phyloP scores from a whole-genome alignment of 345 rosid genomes.

The Euclidium syriacum region DNA sequence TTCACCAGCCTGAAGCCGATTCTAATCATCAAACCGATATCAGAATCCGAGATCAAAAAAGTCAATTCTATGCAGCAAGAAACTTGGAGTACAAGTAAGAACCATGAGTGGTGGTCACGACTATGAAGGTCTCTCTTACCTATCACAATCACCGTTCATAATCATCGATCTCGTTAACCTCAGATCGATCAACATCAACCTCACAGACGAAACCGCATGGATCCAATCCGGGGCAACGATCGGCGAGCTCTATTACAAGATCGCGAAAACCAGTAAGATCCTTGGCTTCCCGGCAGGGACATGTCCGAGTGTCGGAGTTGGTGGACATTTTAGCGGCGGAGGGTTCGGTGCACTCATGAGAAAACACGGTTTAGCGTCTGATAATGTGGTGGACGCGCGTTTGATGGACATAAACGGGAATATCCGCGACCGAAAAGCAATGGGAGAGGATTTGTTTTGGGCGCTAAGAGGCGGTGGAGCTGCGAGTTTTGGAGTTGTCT shows the following conservation, averaged over 20 bases:
- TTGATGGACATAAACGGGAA: slow-evolving; percentile 36
- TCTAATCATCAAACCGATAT: slow-evolving; percentile 25
- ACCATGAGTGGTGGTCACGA: too few species aligned
- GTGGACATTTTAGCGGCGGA: too few species aligned
- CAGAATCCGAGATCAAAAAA: slow-evolving; percentile 36
- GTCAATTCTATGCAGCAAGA: slow-evolving; percentile 31
- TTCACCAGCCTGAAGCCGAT: slow-evolving; percentile 26
- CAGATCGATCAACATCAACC: slow-evolving; percentile 25
- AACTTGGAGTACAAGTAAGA: slow-evolving; percentile 29
- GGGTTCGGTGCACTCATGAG: slow-evolving; percentile 44
- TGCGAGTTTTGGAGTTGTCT: slow-evolving; percentile 15
- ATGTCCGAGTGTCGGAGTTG: too few species aligned
- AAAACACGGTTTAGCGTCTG: slow-evolving; percentile 38
- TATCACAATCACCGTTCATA: too few species aligned
- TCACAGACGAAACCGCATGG: slow-evolving; percentile 31
- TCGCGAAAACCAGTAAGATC: slow-evolving; percentile 28
- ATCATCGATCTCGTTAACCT: too few species aligned
- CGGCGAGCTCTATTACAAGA: slow-evolving; percentile 42
- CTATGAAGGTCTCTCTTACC: slow-evolving; percentile 49
- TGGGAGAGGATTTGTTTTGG: slow-evolving; percentile 26
- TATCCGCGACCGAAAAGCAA: slow-evolving; percentile 32
- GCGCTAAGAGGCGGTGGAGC: slow-evolving; percentile 24
- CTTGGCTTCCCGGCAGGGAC: slow-evolving; percentile 48
- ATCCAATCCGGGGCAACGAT: slow-evolving; percentile 43
- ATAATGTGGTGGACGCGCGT: slow-evolving; percentile 39